Conservation (phyloP, 1,284 basidiomycete genomes). For the Heliocybe sulcata region DNA sequence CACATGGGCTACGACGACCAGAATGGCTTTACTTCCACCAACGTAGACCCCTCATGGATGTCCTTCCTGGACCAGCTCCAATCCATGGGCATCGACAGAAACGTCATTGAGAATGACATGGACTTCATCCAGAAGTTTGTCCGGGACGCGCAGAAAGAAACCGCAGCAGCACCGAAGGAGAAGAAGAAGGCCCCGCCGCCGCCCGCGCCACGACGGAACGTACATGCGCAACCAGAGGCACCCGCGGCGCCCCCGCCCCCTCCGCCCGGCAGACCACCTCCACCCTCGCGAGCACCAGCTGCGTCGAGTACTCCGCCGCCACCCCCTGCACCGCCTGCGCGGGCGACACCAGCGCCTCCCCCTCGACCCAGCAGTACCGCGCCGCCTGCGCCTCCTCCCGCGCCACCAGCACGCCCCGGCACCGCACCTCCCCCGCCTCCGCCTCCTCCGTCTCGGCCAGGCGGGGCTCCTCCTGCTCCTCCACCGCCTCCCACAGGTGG, state of each 20-base stretch:
- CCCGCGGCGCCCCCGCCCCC: constrained; percentile 14
- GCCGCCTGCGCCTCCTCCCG: constrained; percentile 27
- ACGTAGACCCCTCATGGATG: constrained; percentile 93
- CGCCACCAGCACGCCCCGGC: constrained; percentile 14
- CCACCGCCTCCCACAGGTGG: constrained; percentile 19
- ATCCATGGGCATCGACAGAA: constrained; percentile 58
- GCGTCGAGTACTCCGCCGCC: constrained; percentile 15
- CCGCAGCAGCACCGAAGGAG: constrained; percentile 20
- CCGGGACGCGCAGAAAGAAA: constrained; percentile 41
- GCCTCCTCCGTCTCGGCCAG: constrained; percentile 20
- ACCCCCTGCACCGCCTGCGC: constrained; percentile 15
- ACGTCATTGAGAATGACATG: constrained; percentile 69
- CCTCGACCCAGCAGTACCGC: constrained; percentile 5
- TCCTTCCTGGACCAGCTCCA: constrained; percentile 70
- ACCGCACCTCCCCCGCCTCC: constrained; percentile 28
- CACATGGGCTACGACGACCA: constrained; percentile 94
- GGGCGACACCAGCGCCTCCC: constrained; percentile 14
- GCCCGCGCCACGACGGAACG: constrained; percentile 35
- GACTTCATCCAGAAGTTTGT: constrained; percentile 89
- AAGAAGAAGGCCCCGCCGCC: constrained; percentile 53
- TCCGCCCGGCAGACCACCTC: constrained; percentile 14
- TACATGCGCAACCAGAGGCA: constrained; percentile 25
- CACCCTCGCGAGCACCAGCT: constrained; percentile 18
- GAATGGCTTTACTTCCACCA: constrained; percentile 79
- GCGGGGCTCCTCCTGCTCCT: constrained; percentile 16